Conservation (phyloP, 495 filamentous ascomycete species). For the Trichoderma virens region DNA sequence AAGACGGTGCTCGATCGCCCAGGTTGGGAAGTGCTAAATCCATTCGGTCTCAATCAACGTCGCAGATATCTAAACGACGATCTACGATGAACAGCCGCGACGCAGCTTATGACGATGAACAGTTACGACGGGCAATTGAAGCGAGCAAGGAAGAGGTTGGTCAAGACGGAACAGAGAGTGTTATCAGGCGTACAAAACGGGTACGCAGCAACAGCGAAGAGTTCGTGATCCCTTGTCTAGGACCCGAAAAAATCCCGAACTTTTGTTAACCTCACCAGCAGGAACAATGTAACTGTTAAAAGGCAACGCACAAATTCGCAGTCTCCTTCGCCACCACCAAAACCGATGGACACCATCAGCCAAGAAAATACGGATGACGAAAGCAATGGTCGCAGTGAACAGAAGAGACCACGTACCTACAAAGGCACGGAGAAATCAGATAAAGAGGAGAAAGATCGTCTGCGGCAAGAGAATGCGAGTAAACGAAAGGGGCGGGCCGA, state of each 20-base stretch:
- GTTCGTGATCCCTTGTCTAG: constrained; percentile 46
- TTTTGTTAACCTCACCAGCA: constrained; percentile 16
- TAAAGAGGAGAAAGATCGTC: constrained; percentile 64
- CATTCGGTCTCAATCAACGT: constrained; percentile 37
- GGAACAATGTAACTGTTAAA: constrained; percentile 45
- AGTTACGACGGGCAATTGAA: constrained; percentile 81
- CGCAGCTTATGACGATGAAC: constrained; percentile 91
- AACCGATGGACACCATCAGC: constrained; percentile 39
- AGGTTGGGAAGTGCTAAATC: constrained; percentile 41
- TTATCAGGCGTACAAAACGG: constrained; percentile 62
- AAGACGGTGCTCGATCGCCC: constrained; percentile 45
- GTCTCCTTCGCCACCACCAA: constrained; percentile 46
- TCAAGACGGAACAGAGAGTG: constrained; percentile 39
- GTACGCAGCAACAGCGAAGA: constrained; percentile 88
- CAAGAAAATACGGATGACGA: constrained; percentile 68
- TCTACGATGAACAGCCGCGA: constrained; percentile 98
- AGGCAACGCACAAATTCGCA: constrained; percentile 70
- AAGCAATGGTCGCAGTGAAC: constrained; percentile 40
- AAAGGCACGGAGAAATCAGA: constrained; percentile 62
- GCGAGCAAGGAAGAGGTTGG: constrained; percentile 76
- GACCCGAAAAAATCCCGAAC: neutral
- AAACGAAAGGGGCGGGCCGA: constrained; percentile 70
- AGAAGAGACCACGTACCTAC: constrained; percentile 58
- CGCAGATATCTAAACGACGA: constrained; percentile 63
- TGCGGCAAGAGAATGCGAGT: constrained; percentile 59